phyloP scores from a whole-genome alignment of 768 basidiomycete genomes.

The Xerocomellus amylosporus region DNA sequence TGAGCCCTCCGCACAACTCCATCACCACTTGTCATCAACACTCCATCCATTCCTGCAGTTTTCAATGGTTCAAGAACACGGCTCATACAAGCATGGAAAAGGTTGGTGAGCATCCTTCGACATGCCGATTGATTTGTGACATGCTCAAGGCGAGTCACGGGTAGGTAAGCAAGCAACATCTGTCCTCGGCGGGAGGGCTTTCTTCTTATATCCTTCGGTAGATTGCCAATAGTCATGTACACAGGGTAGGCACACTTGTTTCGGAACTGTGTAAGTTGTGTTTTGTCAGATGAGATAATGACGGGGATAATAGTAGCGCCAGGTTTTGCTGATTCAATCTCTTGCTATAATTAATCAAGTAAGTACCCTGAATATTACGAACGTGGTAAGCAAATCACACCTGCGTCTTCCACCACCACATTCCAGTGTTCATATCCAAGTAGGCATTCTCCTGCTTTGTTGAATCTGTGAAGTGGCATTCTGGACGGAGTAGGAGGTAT shows the following conservation, averaged over 20 bases:
- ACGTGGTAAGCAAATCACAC: too few relatives aligned
- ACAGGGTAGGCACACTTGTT: background rate
- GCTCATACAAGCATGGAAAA: background rate
- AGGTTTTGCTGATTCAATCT: background rate
- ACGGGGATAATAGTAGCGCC: background rate
- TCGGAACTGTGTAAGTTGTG: background rate
- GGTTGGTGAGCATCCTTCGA: background rate
- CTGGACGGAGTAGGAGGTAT: background rate
- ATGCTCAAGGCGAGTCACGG: background rate
- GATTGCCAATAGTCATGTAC: background rate
- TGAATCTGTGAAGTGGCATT: background rate
- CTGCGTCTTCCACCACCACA: background rate
- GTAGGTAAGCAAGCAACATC: background rate
- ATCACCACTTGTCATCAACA: background rate
- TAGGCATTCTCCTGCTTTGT: background rate
- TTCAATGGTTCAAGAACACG: background rate
- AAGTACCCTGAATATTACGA: background rate
- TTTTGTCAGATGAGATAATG: background rate
- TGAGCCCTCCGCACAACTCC: background rate
- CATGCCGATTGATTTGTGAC: background rate
- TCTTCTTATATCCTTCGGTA: background rate
- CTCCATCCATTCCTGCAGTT: background rate
- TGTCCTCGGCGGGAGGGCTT: background rate
- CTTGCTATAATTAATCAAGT: background rate
- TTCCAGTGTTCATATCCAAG: background rate